Conservation (phyloP, 2,329 filamentous ascomycete genomes). For the Dryadomyces sulphureus region DNA sequence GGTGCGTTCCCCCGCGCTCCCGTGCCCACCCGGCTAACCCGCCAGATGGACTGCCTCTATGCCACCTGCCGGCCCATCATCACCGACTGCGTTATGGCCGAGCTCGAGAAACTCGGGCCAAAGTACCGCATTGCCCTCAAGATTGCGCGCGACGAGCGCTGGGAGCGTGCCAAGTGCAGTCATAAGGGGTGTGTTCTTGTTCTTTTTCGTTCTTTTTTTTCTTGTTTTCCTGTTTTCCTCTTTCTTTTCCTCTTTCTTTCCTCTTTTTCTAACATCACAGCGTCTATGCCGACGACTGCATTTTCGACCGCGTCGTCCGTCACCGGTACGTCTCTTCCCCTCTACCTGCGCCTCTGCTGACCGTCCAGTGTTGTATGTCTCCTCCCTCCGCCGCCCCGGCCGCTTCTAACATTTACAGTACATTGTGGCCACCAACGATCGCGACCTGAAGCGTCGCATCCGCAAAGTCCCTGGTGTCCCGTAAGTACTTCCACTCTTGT, state of each 20-base stretch:
- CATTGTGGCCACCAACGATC: constrained; percentile 42
- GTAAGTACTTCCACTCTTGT: constrained; percentile 1
- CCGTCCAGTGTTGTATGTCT: constrained; percentile 14
- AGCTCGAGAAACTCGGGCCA: constrained; percentile 76
- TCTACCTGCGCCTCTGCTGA: not conserved
- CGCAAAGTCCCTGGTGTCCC: constrained; percentile 62
- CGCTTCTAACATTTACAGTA: constrained; percentile 13
- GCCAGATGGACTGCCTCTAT: constrained; percentile 83
- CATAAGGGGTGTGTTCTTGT: constrained; percentile 50
- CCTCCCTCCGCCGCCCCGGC: constrained; percentile 15
- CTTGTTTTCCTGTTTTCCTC: not conserved
- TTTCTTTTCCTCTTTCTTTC: not conserved
- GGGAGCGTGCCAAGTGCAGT: constrained; percentile 72
- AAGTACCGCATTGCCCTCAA: constrained; percentile 78
- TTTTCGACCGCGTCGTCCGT: constrained; percentile 60
- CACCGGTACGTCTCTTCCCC: constrained; percentile 22
- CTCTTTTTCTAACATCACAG: constrained; percentile 27
- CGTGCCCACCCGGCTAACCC: constrained; percentile 12
- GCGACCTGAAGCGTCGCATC: constrained; percentile 68
- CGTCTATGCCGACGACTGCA: constrained; percentile 69
- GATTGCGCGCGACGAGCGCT: constrained; percentile 81
- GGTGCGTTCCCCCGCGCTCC: constrained; percentile 26
- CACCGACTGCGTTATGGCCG: constrained; percentile 61
- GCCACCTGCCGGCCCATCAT: constrained; percentile 84
- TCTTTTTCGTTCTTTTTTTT: not conserved